These are phyloP conservation scores for Trichosporon faecale DNA, from an alignment of 1,284 basidiomycete genomes.

Conservation along the genomic window DNA sequence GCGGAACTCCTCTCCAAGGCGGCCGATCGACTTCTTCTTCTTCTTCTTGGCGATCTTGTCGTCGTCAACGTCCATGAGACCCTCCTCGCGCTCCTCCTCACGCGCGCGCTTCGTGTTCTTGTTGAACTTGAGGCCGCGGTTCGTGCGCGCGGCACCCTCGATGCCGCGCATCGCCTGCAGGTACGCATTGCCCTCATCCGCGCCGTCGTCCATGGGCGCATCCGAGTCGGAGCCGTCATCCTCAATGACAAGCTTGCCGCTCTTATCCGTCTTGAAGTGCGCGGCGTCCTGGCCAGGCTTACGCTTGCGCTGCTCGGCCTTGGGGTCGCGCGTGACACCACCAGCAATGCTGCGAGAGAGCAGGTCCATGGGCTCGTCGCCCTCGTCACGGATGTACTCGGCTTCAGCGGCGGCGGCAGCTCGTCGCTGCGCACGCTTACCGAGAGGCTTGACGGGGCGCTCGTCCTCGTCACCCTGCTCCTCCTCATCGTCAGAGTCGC, in stretches of 20 bases:
- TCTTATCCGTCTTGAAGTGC: constrained; percentile 82
- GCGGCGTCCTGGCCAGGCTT: constrained; percentile 83
- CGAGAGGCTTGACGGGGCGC: constrained; percentile 37
- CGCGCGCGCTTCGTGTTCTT: constrained; percentile 91
- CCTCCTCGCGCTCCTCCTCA: constrained; percentile 59
- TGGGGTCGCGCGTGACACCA: constrained; percentile 61
- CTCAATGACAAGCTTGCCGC: constrained; percentile 87
- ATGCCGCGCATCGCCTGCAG: constrained; percentile 69
- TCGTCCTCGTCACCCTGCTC: constrained; percentile 64
- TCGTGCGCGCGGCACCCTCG: constrained; percentile 83
- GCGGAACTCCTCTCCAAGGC: constrained; percentile 76
- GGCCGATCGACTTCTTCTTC: constrained; percentile 55
- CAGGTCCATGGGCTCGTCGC: constrained; percentile 94
- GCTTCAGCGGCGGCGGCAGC: constrained; percentile 31
- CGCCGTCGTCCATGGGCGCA: constrained; percentile 48
- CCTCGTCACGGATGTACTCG: constrained; percentile 73
- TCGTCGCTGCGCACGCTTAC: constrained; percentile 34
- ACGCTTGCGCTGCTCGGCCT: constrained; percentile 43
- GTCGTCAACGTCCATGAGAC: constrained; percentile 41
- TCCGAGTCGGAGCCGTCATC: constrained; percentile 55
- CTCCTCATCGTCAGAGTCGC: constrained; percentile 77
- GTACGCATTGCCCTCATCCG: constrained; percentile 76
- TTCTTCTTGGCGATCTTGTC: constrained; percentile 64
- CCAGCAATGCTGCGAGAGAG: constrained; percentile 72
- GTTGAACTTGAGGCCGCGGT: constrained; percentile 89